phyloP scores from a whole-genome alignment of 768 basidiomycete genomes.

The Serendipita sp. region DNA sequence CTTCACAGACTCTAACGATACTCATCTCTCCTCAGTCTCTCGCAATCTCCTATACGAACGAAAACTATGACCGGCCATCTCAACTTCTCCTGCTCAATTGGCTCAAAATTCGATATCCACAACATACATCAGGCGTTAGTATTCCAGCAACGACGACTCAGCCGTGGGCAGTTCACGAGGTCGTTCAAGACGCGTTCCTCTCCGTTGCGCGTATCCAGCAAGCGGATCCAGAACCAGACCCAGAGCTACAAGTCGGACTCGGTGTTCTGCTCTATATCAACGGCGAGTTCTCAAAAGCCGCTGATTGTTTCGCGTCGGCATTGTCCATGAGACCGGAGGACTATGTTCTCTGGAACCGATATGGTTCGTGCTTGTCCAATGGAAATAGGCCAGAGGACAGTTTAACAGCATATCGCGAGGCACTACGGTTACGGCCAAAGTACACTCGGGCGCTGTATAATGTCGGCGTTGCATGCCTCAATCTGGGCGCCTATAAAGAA shows the following conservation, averaged over 20 bases:
- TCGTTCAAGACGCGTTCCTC: constrained; percentile 72
- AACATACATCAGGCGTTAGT: constrained; percentile 29
- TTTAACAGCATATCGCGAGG: constrained; percentile 75
- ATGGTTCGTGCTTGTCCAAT: constrained; percentile 90
- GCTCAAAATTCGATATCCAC: constrained; percentile 53
- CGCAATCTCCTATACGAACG: constrained; percentile 93
- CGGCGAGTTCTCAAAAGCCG: constrained; percentile 71
- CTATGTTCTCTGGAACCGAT: constrained; percentile 87
- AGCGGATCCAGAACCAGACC: constrained; percentile 43
- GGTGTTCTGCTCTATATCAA: constrained; percentile 89
- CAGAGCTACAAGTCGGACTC: constrained; percentile 85
- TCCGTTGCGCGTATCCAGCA: constrained; percentile 66
- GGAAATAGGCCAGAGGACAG: constrained; percentile 91
- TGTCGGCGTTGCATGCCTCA: constrained; percentile 95
- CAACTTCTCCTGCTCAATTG: constrained; percentile 76
- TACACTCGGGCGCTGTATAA: constrained; percentile 98
- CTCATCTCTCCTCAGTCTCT: constrained; percentile 45
- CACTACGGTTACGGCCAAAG: constrained; percentile 77
- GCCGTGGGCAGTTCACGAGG: constrained; percentile 69
- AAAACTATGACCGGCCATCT: constrained; percentile 75
- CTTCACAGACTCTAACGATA: not conserved
- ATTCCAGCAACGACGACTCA: constrained; percentile 33
- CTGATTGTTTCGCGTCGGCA: constrained; percentile 89
- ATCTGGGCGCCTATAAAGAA: constrained; percentile 89
- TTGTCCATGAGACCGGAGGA: constrained; percentile 75